phyloP scores from a whole-genome alignment of 2,329 filamentous ascomycete genomes.

The Trichophyton schoenleinii region DNA sequence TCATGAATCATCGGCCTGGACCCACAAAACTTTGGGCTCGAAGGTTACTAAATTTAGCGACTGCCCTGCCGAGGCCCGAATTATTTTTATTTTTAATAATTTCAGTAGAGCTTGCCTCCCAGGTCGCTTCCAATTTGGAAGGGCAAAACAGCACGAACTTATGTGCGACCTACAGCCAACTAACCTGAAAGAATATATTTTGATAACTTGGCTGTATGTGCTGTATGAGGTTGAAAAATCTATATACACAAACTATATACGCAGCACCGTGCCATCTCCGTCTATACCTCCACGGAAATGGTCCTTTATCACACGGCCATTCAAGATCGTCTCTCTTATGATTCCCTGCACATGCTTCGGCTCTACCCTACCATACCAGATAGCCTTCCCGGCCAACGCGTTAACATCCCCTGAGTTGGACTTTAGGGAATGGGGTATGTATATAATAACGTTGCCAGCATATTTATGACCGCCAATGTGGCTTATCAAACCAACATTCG shows the following conservation, averaged over 20 bases:
- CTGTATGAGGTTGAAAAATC: not conserved
- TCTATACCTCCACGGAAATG: slow-evolving; percentile 84
- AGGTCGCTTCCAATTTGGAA: not conserved
- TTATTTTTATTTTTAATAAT: too few relatives aligned
- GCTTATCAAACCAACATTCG: slow-evolving; percentile 45
- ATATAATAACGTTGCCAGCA: slow-evolving; percentile 83
- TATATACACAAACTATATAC: slow-evolving; percentile 26
- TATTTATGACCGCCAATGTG: slow-evolving; percentile 95
- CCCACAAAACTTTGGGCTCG: not conserved
- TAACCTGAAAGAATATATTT: not conserved
- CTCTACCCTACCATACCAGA: slow-evolving; percentile 74
- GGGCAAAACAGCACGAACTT: too few relatives aligned
- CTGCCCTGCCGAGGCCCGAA: not conserved
- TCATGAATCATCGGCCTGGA: not conserved
- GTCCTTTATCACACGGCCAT: slow-evolving; percentile 71
- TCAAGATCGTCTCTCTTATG: slow-evolving; percentile 70
- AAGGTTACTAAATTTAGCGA: not conserved
- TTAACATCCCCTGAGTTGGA: not conserved
- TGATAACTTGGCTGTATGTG: not conserved
- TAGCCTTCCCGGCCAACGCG: slow-evolving; percentile 36
- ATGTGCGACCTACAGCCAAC: too few relatives aligned
- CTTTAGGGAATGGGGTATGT: slow-evolving; percentile 38
- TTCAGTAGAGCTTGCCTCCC: not conserved
- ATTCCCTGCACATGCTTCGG: slow-evolving; percentile 86
- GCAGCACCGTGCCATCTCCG: slow-evolving; percentile 57